Base-by-base conservation (phyloP, 75 land plant species). In the Ceratopteris richardii region DNA sequence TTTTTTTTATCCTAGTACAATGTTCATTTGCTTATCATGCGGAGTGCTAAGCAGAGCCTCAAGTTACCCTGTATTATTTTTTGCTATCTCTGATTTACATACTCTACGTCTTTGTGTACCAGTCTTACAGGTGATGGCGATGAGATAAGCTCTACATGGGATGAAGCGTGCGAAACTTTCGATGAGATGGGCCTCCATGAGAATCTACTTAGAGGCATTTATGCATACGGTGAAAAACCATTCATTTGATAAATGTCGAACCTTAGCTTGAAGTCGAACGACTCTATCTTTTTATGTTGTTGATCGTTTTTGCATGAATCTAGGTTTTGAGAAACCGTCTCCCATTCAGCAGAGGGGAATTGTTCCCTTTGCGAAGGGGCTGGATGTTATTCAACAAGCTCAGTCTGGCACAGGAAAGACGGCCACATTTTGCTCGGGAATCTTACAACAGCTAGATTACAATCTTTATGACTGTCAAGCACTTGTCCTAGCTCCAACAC, bases 331-430 rank as follows among this genome's bases (percentile, higher is more conserved):
- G 59, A 83, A 83, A 61, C 84, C 85, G 5, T 83, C 85, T 40
- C 74, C 86, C 9, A 83, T 81, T 41, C 85, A 83, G 65, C 86
- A 83, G 68, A 72, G 85, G 11, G 87, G 87, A 27, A 83, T 83
- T 44, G 87, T 83, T 65, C 87, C 85, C 0, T 83, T 83, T 66
- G 66, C 73, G 51, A 66, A 71, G 71, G 87, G 81, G 0, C 68
- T 79, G 5, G 81, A 79, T 64, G 81, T 78, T 13, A 79, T 79
- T 18, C 80, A 79, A 47, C 86, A 83, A 48, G 86, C 86, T 5
- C 85, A 83, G 40, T 83, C 87, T 1, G 87, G 85, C 41, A 83
- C 87, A 6, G 87, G 87, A 19, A 83, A 83, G 64, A 83, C 86
- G 20, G 86, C 86, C 44, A 83, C 86, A 19, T 83, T 83, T 42